These are phyloP conservation scores for Globisporangium carolinianum DNA, from an alignment of 352 stramenopile species.

Conservation along the genomic window DNA sequence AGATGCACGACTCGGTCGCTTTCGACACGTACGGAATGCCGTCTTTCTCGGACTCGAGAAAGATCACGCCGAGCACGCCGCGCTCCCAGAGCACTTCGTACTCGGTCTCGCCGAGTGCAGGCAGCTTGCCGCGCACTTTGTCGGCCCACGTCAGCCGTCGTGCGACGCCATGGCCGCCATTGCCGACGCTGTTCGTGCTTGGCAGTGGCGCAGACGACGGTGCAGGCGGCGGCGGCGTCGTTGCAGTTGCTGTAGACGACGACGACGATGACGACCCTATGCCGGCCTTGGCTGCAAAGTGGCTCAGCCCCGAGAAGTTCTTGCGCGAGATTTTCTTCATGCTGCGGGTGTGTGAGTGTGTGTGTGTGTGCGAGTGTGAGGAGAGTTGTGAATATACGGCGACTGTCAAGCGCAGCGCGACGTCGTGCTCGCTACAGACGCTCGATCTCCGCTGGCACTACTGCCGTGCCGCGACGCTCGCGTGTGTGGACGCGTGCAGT, in stretches of 20 bases:
- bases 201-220: constrained; percentile 7
- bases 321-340: constrained; percentile 76
- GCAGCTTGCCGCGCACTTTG: constrained; percentile 75
- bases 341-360: neutral
- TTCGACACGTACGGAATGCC: constrained; percentile 84
- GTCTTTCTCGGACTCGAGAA: constrained; percentile 81
- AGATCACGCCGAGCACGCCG: constrained; percentile 81
- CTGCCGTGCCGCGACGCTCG: too few species aligned
- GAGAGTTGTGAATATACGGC: neutral
- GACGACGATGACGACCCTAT: constrained; percentile 24
- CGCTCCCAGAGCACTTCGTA: constrained; percentile 87
- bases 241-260: constrained; percentile 9
- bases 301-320: constrained; percentile 44
- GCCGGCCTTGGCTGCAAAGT: constrained; percentile 32
- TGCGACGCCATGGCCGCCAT: constrained; percentile 8
- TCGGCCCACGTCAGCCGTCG: constrained; percentile 63
- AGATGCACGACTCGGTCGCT: constrained; percentile 83
- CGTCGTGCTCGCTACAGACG: too few species aligned
- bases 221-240: constrained; percentile 5
- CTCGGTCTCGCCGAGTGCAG: constrained; percentile 65
- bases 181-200: constrained; percentile 11
- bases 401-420: too few species aligned
- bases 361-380: neutral
- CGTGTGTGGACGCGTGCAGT: too few species aligned
- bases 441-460: too few species aligned